Conservation (phyloP, 139 green algal species). For the Klebsormidium nitens region DNA sequence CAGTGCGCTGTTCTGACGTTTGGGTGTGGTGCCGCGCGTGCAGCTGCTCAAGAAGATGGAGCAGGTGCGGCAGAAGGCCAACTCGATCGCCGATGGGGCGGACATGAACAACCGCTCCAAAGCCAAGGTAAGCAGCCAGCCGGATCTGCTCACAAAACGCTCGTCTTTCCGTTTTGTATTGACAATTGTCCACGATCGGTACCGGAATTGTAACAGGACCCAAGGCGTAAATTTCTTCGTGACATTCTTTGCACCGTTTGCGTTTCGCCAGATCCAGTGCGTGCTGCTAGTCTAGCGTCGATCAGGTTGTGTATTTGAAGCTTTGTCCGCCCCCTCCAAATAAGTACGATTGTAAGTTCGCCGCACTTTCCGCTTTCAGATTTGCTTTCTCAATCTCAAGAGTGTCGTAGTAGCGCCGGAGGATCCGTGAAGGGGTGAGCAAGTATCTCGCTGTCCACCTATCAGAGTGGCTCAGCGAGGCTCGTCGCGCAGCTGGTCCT, state of each 20-base stretch:
- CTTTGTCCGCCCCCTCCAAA: not conserved
- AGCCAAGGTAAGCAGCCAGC: not conserved
- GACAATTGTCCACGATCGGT: not conserved
- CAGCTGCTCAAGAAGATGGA: conserved; percentile 33
- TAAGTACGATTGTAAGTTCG: not conserved
- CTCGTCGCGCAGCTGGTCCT: not conserved
- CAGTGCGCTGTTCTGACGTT: not conserved
- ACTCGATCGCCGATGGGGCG: conserved; percentile 24
- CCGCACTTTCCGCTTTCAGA: not conserved
- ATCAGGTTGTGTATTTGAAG: not conserved
- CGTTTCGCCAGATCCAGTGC: not conserved
- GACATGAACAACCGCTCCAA: conserved; percentile 31
- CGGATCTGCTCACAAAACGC: not conserved
- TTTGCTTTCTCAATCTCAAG: not conserved
- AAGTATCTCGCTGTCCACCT: not conserved
- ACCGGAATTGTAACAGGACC: not conserved
- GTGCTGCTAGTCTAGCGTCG: not conserved
- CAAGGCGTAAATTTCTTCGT: not conserved
- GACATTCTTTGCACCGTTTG: not conserved
- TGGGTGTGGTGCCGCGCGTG: not conserved
- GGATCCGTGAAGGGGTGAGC: not conserved
- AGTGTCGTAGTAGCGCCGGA: not conserved
- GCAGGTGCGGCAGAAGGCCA: conserved; percentile 25
- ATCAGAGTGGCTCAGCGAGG: not conserved
- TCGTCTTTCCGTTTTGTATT: not conserved